Evolutionary conservation across 768 basidiomycete species (phyloP).

Genomic region (Hydnomerulius pinastri): DNA sequence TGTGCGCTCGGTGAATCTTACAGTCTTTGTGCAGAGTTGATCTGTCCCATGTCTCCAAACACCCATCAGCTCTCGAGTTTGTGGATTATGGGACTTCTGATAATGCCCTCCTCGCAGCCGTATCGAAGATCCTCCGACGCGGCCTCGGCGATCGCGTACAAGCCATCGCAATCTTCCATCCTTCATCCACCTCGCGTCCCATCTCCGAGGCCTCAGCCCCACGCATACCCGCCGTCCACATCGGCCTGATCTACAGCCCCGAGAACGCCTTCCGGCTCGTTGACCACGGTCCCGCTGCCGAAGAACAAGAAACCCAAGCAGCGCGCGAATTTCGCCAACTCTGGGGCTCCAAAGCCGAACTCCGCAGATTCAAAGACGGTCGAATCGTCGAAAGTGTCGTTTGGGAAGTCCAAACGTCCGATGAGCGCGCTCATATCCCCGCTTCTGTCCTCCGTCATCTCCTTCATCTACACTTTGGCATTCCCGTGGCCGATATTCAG

Average conservation of each 20-base stretch:
- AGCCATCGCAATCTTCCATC: slow-evolving; percentile 62
- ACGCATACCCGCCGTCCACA: slow-evolving; percentile 49
- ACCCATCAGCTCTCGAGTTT: slow-evolving; percentile 41
- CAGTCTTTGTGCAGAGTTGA: slow-evolving; percentile 46
- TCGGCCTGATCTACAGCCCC: slow-evolving; percentile 78
- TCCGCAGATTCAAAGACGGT: slow-evolving; percentile 95
- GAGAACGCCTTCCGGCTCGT: slow-evolving; percentile 80
- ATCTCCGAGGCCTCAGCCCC: slow-evolving; percentile 58
- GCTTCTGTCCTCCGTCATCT: slow-evolving; percentile 72
- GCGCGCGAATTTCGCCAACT: slow-evolving; percentile 71
- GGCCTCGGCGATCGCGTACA: slow-evolving; percentile 77
- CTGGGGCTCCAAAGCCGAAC: slow-evolving; percentile 92
- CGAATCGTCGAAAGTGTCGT: slow-evolving; percentile 93
- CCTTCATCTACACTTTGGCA: slow-evolving; percentile 73
- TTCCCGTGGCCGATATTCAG: slow-evolving; percentile 51
- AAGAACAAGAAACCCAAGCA: slow-evolving; percentile 52
- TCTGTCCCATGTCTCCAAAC: slow-evolving; percentile 39
- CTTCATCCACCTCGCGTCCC: slow-evolving; percentile 45
- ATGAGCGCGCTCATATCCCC: slow-evolving; percentile 81
- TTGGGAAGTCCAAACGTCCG: slow-evolving; percentile 83
- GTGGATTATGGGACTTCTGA: slow-evolving; percentile 61
- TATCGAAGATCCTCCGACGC: slow-evolving; percentile 52
- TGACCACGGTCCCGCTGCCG: slow-evolving; percentile 86
- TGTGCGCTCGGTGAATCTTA: background rate
- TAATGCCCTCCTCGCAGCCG: slow-evolving; percentile 53